These are phyloP conservation scores for Monosporascus ibericus DNA, from an alignment of 2,329 filamentous ascomycete species.

Conservation along the genomic window DNA sequence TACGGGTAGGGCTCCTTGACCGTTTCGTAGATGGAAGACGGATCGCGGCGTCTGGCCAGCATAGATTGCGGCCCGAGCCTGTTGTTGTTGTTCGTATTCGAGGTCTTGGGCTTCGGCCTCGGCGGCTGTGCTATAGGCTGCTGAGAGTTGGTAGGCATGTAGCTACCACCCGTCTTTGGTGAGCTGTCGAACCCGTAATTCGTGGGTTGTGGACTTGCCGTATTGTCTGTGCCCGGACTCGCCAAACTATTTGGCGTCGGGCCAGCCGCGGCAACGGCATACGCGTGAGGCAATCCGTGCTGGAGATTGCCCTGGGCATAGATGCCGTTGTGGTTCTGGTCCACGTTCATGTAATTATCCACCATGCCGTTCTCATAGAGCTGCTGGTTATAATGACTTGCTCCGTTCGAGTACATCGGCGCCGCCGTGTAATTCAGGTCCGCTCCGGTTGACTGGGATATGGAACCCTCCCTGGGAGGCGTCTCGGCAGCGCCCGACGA, in stretches of 20 bases:
- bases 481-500: slow-evolving; percentile 82
- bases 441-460: slow-evolving; percentile 32
- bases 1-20: slow-evolving; percentile 92
- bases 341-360: slow-evolving; percentile 47
- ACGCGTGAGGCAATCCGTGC: slow-evolving; percentile 58
- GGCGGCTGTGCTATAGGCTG: slow-evolving; percentile 28
- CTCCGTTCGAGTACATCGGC: slow-evolving; percentile 46
- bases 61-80: slow-evolving; percentile 40
- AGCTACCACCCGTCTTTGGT: slow-evolving; percentile 33
- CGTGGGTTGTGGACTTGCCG: slow-evolving; percentile 52
- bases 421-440: slow-evolving; percentile 36
- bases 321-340: slow-evolving; percentile 39
- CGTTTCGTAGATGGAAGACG: slow-evolving; percentile 79
- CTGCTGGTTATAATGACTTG: slow-evolving; percentile 39
- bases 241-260: slow-evolving; percentile 50
- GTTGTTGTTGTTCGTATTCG: slow-evolving; percentile 30
- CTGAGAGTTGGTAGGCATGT: slow-evolving; percentile 23
- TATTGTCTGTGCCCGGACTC: slow-evolving; percentile 59
- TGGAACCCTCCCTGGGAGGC: slow-evolving; percentile 57
- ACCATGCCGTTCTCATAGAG: slow-evolving; percentile 46
- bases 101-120: slow-evolving; percentile 38
- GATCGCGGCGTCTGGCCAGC: slow-evolving; percentile 61
- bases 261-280: slow-evolving; percentile 54
- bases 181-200: slow-evolving; percentile 50
- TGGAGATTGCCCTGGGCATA: slow-evolving; percentile 54